Evolutionary conservation across 768 basidiomycete genomes (phyloP).

Genomic region (Boletus reticulatus): DNA sequence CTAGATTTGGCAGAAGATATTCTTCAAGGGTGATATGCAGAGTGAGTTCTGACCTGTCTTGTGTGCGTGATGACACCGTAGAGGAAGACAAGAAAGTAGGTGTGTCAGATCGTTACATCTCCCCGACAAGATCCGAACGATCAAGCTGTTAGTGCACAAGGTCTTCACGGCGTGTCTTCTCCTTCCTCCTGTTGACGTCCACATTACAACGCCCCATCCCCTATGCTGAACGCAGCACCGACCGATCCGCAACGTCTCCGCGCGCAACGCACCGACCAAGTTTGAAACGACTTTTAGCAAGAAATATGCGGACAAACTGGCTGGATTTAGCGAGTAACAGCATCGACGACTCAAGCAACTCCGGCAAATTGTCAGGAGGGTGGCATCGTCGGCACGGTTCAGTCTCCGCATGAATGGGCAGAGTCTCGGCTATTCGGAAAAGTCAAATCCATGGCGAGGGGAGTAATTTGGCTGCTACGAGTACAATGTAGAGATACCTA

Average conservation of each 20-base stretch:
- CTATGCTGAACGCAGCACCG: constrained; percentile 42
- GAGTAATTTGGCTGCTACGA: too few species aligned
- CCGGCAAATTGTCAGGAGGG: too few species aligned
- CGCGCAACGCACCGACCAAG: constrained; percentile 68
- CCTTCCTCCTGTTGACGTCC: too few species aligned
- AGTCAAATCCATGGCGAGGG: too few species aligned
- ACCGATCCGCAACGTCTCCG: constrained; percentile 52
- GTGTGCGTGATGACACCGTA: background rate
- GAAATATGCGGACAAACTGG: constrained; percentile 69
- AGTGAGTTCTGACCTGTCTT: constrained; percentile 41
- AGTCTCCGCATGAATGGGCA: too few species aligned
- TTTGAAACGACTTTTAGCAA: constrained; percentile 68
- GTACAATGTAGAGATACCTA: background rate
- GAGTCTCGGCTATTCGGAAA: too few species aligned
- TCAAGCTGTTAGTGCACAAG: constrained; percentile 59
- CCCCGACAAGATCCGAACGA: constrained; percentile 63
- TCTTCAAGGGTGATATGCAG: constrained; percentile 46
- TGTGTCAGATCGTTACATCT: constrained; percentile 62
- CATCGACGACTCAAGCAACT: constrained; percentile 62
- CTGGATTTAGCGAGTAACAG: constrained; percentile 70
- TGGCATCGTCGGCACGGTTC: too few species aligned
- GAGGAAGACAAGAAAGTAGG: constrained; percentile 60
- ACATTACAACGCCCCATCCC: background rate
- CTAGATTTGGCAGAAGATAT: constrained; percentile 56
- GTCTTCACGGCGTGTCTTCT: constrained; percentile 13